phyloP scores from a whole-genome alignment of 2,329 filamentous ascomycete species.

The Phyllosticta citribraziliensis region DNA sequence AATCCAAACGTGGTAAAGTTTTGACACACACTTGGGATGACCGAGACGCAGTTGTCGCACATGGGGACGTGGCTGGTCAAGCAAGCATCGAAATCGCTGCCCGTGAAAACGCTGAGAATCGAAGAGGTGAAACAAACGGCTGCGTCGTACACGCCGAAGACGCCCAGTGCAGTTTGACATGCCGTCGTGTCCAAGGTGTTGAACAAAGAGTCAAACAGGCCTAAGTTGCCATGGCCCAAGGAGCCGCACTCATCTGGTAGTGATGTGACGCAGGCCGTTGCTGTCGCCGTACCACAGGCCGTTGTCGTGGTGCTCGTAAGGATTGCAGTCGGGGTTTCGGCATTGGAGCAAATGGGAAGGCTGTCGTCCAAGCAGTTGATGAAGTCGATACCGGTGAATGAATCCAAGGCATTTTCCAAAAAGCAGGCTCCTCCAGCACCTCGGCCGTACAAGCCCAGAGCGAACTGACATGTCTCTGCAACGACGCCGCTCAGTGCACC shows the following conservation, averaged over 20 bases:
- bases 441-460: background rate
- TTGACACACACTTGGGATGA: background rate
- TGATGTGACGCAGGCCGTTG: background rate
- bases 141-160: background rate
- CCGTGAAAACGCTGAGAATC: background rate
- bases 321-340: background rate
- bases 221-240: background rate
- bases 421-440: background rate
- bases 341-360: background rate
- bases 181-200: background rate
- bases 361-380: background rate
- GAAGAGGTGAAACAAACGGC: background rate
- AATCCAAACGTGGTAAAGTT: background rate
- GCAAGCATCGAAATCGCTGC: background rate
- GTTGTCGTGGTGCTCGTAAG: background rate
- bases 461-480: background rate
- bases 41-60: background rate
- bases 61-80: background rate
- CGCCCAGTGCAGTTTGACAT: background rate
- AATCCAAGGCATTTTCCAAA: background rate
- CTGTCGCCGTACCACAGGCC: background rate
- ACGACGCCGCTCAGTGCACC: background rate
- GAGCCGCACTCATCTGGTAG: background rate
- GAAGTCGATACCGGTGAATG: background rate
- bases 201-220: background rate